These are phyloP conservation scores for Potentilla sterilis DNA, from an alignment of 306 rosid species.

Conservation along the genomic window DNA sequence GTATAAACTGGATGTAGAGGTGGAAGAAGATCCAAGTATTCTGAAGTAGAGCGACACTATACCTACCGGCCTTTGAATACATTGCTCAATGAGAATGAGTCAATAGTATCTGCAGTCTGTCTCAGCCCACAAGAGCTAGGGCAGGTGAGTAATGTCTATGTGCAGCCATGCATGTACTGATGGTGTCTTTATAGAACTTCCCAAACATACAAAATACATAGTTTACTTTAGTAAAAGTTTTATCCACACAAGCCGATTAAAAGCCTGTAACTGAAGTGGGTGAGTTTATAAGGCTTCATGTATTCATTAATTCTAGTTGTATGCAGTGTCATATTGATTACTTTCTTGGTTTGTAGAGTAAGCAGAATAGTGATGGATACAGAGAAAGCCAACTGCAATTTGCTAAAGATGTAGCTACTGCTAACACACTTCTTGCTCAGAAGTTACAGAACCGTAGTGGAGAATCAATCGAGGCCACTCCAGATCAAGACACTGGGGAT, in stretches of 20 bases:
- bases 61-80: constrained; percentile 1
- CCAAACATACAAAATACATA: neutral
- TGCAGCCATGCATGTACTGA: neutral
- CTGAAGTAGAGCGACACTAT: neutral
- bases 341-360: constrained; percentile 15
- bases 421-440: neutral
- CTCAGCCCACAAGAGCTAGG: neutral
- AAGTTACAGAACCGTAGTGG: constrained; percentile 9
- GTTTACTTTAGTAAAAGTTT: neutral
- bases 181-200: neutral
- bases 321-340: neutral
- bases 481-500: neutral
- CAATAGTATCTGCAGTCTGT: constrained; percentile 12
- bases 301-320: neutral
- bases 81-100: constrained; percentile 1
- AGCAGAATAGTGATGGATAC: neutral
- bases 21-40: neutral
- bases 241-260: neutral
- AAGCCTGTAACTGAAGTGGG: neutral
- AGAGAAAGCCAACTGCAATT: constrained; percentile 15
- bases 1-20: constrained; percentile 11
- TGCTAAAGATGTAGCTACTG: constrained; percentile 18
- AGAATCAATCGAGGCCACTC: neutral
- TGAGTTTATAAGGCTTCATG: neutral
- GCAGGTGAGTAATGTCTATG: constrained; percentile 17